Conservation (phyloP, 768 basidiomycete species). For the Russula sp. region DNA sequence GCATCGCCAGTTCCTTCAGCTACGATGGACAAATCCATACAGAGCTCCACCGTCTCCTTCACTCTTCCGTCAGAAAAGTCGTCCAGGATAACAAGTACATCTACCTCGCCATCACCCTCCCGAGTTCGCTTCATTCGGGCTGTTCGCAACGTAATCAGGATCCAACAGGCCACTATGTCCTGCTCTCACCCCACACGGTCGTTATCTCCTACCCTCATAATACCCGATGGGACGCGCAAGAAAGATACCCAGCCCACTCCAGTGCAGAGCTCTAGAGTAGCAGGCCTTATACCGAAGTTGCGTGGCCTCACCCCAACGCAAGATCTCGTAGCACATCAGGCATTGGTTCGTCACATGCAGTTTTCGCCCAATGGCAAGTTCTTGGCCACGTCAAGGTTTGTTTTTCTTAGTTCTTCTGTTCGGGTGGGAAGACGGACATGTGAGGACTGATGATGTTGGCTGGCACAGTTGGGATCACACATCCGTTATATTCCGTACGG, state of each 20-base stretch:
- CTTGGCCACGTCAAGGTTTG: slow-evolving; percentile 62
- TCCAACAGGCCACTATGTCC: slow-evolving; percentile 29
- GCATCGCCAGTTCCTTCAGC: slow-evolving; percentile 24
- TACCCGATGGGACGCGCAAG: slow-evolving; percentile 7
- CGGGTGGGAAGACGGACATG: not conserved
- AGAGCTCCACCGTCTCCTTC: slow-evolving; percentile 9
- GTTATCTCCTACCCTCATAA: slow-evolving; percentile 25
- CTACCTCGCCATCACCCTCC: slow-evolving; percentile 21
- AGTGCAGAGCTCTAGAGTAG: slow-evolving; percentile 45
- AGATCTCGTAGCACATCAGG: slow-evolving; percentile 56
- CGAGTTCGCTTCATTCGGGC: slow-evolving; percentile 35
- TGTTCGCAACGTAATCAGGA: slow-evolving; percentile 41
- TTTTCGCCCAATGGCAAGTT: slow-evolving; percentile 73
- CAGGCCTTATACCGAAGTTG: slow-evolving; percentile 48
- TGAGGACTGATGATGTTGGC: not conserved
- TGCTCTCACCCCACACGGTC: slow-evolving; percentile 23
- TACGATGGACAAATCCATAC: not conserved
- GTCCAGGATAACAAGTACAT: slow-evolving; percentile 19
- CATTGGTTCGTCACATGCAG: slow-evolving; percentile 63
- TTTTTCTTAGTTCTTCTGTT: not conserved
- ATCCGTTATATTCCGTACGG: slow-evolving; percentile 57
- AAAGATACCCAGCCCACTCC: slow-evolving; percentile 27
- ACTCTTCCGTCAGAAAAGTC: slow-evolving; percentile 21
- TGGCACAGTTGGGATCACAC: slow-evolving; percentile 59
- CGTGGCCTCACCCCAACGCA: slow-evolving; percentile 47